Evolutionary conservation across 1,284 basidiomycete species (phyloP).

Genomic region (Omphalotus olearius): DNA sequence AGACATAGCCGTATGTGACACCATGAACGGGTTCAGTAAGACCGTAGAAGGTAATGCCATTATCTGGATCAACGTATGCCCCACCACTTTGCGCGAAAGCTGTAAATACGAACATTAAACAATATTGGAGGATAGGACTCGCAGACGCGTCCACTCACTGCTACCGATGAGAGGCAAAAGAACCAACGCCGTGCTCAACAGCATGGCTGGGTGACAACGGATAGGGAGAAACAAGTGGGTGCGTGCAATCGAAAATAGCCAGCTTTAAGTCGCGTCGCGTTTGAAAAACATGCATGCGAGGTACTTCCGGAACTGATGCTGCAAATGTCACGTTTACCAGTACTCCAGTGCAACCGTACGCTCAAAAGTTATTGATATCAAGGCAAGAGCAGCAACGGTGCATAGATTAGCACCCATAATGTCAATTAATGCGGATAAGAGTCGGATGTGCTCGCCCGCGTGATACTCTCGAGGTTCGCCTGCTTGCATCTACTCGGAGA

Average conservation of each 20-base stretch:
- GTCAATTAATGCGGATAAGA: constrained; percentile 3
- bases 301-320: constrained; percentile 2
- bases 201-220: constrained; percentile 1
- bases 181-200: not conserved
- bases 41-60: constrained; percentile 53
- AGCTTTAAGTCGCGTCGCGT: not conserved
- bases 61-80: constrained; percentile 44
- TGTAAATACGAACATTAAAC: constrained; percentile 15
- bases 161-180: constrained; percentile 3
- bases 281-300: constrained; percentile 1
- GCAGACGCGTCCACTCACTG: not conserved
- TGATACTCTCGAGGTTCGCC: not conserved
- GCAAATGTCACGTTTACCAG: not conserved
- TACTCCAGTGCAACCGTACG: too few relatives aligned
- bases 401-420: not conserved
- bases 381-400: not conserved
- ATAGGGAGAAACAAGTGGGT: not conserved
- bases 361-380: not conserved
- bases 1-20: constrained; percentile 49
- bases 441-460: constrained; percentile 1
- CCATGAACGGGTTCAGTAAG: constrained; percentile 42
- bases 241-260: not conserved
- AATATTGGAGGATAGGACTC: not conserved
- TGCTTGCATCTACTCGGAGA: too few relatives aligned
- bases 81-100: constrained; percentile 36